These are phyloP conservation scores for Colletotrichum magnum DNA, from an alignment of 2,329 filamentous ascomycete species.

Conservation along the genomic window DNA sequence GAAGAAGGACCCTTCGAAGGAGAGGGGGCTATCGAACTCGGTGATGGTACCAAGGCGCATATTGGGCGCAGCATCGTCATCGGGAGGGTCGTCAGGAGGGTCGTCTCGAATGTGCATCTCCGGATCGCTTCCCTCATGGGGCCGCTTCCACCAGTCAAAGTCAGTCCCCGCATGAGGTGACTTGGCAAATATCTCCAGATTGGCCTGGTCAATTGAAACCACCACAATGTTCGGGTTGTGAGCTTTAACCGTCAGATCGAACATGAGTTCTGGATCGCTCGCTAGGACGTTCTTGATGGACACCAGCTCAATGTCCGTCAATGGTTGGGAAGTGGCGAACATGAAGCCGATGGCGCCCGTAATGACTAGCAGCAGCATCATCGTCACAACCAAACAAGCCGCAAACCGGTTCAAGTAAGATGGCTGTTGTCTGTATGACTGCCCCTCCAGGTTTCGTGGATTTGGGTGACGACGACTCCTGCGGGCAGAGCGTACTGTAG, in stretches of 20 bases:
- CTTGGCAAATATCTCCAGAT: constrained; percentile 95
- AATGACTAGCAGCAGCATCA: constrained; percentile 85
- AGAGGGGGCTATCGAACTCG: constrained; percentile 87
- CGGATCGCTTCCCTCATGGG: constrained; percentile 45
- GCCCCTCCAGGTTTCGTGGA: constrained; percentile 80
- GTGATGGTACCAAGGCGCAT: constrained; percentile 93
- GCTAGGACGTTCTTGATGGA: constrained; percentile 92
- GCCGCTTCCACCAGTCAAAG: constrained; percentile 70
- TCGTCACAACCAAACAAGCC: constrained; percentile 87
- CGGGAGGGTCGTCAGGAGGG: constrained; percentile 68
- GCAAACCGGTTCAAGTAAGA: constrained; percentile 81
- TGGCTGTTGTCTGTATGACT: constrained; percentile 74
- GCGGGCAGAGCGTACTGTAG: constrained; percentile 69
- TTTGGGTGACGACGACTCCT: constrained; percentile 71
- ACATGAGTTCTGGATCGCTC: constrained; percentile 94
- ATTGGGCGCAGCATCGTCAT: constrained; percentile 80
- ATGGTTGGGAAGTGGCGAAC: constrained; percentile 90
- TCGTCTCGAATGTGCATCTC: constrained; percentile 49
- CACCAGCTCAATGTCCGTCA: constrained; percentile 82
- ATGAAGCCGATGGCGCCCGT: constrained; percentile 91
- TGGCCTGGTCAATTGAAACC: constrained; percentile 87
- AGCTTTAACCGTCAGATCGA: constrained; percentile 89
- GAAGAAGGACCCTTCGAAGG: constrained; percentile 92
- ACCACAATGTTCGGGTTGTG: constrained; percentile 94
- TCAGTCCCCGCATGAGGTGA: constrained; percentile 87